Percentiles rank a stretch among this genome's conserved stretches.
Conservation (phyloP, 495 filamentous ascomycete genomes). For the Podospora conica region DNA sequence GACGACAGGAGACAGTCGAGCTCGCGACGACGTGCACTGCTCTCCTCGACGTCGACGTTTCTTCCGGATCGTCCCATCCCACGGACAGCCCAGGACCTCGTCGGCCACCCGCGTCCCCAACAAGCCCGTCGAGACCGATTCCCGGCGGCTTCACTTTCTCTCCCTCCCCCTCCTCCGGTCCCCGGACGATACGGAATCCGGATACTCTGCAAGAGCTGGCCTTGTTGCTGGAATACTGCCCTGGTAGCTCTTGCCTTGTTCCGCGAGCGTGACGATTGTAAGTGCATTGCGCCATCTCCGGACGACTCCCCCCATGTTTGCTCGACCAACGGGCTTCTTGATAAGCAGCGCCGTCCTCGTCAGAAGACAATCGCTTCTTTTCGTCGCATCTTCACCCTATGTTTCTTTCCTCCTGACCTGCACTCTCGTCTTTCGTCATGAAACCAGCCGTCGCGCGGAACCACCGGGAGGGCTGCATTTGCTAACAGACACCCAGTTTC, state of each 20-base stretch:
- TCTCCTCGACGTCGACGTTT: slow-evolving; percentile 13
- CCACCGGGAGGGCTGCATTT: background rate
- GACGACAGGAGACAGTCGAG: slow-evolving; percentile 23
- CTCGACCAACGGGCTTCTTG: background rate
- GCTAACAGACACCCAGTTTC: slow-evolving; percentile 15
- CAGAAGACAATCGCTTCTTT: background rate
- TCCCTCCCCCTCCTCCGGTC: background rate
- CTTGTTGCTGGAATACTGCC: slow-evolving; percentile 39
- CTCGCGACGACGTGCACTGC: slow-evolving; percentile 14
- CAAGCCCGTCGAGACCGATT: background rate
- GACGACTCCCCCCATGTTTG: background rate
- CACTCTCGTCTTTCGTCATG: background rate
- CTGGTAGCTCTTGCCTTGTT: slow-evolving; percentile 23
- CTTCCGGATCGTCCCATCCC: background rate
- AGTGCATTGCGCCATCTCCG: slow-evolving; percentile 10
- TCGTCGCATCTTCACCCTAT: background rate
- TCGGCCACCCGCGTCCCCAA: slow-evolving; percentile 2
- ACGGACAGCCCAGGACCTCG: background rate
- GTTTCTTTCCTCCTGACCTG: background rate
- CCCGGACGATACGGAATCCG: too few species aligned
- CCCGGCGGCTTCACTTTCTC: background rate
- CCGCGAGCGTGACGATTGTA: slow-evolving; percentile 13
- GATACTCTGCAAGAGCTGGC: slow-evolving; percentile 18
- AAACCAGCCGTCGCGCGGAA: background rate
- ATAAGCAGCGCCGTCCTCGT: background rate